These are phyloP conservation scores for Breviolum minutum DNA, from an alignment of 73 alveolate genomes.

Conservation along the genomic window DNA sequence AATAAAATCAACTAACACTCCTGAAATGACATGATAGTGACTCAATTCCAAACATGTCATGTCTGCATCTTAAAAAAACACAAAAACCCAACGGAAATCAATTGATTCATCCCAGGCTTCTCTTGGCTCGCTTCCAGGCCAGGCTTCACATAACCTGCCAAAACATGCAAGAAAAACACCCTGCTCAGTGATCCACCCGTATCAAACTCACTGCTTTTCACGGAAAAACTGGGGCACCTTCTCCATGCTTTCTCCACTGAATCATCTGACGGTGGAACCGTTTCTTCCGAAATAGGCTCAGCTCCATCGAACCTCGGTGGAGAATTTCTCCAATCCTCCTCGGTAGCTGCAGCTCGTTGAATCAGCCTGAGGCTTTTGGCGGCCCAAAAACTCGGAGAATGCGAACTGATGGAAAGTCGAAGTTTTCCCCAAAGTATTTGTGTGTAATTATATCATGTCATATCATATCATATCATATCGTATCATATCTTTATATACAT, in stretches of 20 bases:
- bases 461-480: too few species aligned
- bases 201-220: neutral
- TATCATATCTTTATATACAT: too few species aligned
- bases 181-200: neutral
- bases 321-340: conserved; percentile 33
- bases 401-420: too few species aligned
- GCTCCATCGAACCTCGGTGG: neutral
- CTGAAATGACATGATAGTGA: too few species aligned
- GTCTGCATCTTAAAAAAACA: too few species aligned
- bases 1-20: neutral
- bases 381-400: too few species aligned
- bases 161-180: neutral
- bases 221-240: neutral
- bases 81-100: neutral
- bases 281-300: neutral
- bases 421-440: too few species aligned
- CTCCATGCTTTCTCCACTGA: conserved; percentile 48
- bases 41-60: neutral
- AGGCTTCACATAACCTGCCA: conserved; percentile 63
- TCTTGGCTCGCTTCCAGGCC: conserved; percentile 63
- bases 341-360: conserved; percentile 72
- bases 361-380: neutral
- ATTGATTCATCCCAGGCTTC: neutral
- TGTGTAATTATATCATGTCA: too few species aligned
- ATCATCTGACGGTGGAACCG: neutral